Conservation (phyloP, 805 yeast species). For the Candida tibetensis region DNA sequence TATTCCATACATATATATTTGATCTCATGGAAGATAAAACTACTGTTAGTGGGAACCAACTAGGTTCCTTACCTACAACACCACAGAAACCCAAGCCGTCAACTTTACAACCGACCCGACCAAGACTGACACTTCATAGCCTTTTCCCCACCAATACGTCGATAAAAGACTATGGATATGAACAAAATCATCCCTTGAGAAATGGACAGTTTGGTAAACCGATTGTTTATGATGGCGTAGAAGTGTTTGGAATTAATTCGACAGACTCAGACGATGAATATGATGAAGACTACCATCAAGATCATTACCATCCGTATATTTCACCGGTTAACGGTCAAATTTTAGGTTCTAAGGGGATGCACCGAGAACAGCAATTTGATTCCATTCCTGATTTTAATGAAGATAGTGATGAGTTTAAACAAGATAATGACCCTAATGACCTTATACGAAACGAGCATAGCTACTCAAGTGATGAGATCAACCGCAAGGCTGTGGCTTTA, state of each 20-base stretch:
- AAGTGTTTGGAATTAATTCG: conserved; percentile 7
- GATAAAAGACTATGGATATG: conserved; percentile 24
- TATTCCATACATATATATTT: neutral
- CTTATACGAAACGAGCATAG: conserved; percentile 3
- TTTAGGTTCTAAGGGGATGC: neutral
- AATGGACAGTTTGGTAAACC: conserved; percentile 17
- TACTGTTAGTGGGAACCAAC: too few species aligned
- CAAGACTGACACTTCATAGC: conserved; percentile 1
- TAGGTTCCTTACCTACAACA: neutral
- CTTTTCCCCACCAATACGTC: conserved; percentile 19
- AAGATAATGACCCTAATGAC: conserved; percentile 1
- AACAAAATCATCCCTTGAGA: conserved; percentile 17
- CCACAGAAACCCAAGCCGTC: neutral
- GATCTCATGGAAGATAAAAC: neutral
- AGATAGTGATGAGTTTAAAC: neutral
- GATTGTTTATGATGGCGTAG: conserved; percentile 11
- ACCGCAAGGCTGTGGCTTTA: conserved; percentile 72
- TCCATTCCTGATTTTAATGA: conserved; percentile 5
- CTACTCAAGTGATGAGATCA: conserved; percentile 32
- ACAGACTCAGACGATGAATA: conserved; percentile 8
- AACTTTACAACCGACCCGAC: conserved; percentile 1
- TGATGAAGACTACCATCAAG: conserved; percentile 7
- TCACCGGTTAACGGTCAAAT: conserved; percentile 8
- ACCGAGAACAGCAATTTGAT: conserved; percentile 1
- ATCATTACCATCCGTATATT: conserved; percentile 8